Percentiles rank a stretch among this genome's conserved stretches.
Conservation (phyloP, 164 flowering plant species). For the Magnolia kwangsiensis region DNA sequence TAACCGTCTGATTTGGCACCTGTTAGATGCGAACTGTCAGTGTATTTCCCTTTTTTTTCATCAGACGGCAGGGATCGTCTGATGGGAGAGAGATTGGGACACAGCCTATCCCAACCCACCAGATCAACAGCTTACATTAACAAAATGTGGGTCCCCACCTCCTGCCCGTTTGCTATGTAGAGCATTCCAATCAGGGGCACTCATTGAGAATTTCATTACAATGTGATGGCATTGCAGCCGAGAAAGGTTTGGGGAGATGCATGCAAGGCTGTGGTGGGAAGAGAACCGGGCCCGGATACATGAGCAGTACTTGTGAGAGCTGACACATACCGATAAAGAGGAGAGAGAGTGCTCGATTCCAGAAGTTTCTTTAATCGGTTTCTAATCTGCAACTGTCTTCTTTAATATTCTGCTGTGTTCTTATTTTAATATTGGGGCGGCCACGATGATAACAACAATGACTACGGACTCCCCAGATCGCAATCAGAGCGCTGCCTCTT, state of each 20-base stretch:
- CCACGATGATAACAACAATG: background rate
- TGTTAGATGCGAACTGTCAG: background rate
- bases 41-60: background rate
- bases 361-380: background rate
- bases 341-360: background rate
- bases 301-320: conserved; percentile 57
- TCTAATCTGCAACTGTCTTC: background rate
- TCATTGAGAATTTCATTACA: background rate
- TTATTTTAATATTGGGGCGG: background rate
- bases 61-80: background rate
- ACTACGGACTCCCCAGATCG: background rate
- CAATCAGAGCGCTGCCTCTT: background rate
- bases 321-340: background rate
- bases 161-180: background rate
- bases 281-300: conserved; percentile 69
- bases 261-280: conserved; percentile 82
- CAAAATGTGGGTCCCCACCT: too few relatives aligned
- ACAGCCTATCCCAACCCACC: too few relatives aligned
- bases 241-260: conserved; percentile 72
- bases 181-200: background rate
- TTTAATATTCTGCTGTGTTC: background rate
- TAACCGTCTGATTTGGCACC: too few relatives aligned
- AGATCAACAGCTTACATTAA: too few relatives aligned
- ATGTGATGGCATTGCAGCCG: conserved; percentile 43
- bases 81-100: background rate